phyloP scores from a whole-genome alignment of 257 asterid genomes.

The Jacaranda copaia region DNA sequence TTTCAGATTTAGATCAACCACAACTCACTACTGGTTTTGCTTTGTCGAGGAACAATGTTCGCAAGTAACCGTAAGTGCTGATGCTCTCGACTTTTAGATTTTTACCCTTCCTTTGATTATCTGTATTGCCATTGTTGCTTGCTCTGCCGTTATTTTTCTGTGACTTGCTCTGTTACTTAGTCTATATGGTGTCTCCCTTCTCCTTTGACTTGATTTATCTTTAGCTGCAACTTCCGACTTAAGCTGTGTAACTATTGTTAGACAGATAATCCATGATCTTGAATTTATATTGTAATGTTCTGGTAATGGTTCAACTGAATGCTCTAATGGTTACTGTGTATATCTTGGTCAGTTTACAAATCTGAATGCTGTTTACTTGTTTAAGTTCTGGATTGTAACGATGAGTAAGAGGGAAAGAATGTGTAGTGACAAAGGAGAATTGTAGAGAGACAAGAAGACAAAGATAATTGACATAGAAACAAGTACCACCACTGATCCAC shows the following conservation, averaged over 20 bases:
- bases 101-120: conserved; percentile 21
- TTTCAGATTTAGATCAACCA: conserved; percentile 41
- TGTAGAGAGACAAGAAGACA: conserved; percentile 16
- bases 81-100: neutral
- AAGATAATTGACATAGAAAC: neutral
- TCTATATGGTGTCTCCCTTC: neutral
- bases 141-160: conserved; percentile 3
- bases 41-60: conserved; percentile 48
- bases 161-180: neutral
- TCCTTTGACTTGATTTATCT: conserved; percentile 13
- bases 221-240: neutral
- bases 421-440: conserved; percentile 10
- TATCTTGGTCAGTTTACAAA: conserved; percentile 3
- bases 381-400: neutral
- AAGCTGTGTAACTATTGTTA: conserved; percentile 11
- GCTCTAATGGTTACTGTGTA: neutral
- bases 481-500: neutral
- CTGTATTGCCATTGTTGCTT: conserved; percentile 26
- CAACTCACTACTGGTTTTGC: conserved; percentile 31
- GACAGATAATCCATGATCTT: neutral
- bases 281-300: conserved; percentile 16
- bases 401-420: conserved; percentile 8
- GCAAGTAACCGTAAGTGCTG: conserved; percentile 65
- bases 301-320: conserved; percentile 21
- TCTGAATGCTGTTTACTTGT: neutral